Base-by-base conservation (phyloP, 257 asterid genomes). In the Oldenlandia corymbosa region DNA sequence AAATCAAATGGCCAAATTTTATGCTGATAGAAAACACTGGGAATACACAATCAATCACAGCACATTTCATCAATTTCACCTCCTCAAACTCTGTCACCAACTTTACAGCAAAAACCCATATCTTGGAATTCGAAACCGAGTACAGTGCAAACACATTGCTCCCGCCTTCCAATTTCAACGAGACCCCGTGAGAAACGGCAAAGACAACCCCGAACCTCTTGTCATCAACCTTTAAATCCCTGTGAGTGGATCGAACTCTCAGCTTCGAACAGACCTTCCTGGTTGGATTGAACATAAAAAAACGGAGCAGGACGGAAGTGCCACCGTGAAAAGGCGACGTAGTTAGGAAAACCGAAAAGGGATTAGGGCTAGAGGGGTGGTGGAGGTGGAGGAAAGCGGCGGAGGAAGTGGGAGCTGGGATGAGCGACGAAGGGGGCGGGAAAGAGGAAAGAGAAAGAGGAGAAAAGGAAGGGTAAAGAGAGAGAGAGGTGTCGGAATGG, bases 51-150 rank as follows among this genome's bases (percentile, higher is more conserved):
- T 87, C 90, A 62, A 90, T 82, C 73, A 81, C 87, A 17, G 96
- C 89, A 75, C 86, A 85, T 72, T 87, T 90, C 75, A 90, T 81
- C 70, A 90, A 75, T 78, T 87, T 90, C 83, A 85, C 72, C 41
- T 56, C 87, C 46, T 75, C 83, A 46, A n/a, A 62, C 50, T 63
- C 80, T 59, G 63, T 79, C 42, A 76, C 54, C 74, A 85, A 68
- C 42, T 76, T 82, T 74, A 81, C 80, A 23, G 85, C 79, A 54
- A 87, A 85, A 34, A 90, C 82, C 95, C 95, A 90, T 74, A 87
- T 74, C 75, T 79, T 90, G 2, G 75, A 61, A 78, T 63, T 84
- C 60, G 88, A 82, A 72, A 78, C 83, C n/a, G 95, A 90, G 69
- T 84, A 76, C 71, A 90, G 17, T 1, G 90, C 64, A 34, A 90